phyloP scores from a whole-genome alignment of 108 stramenopile genomes.

The Aurantiochytrium sp. region DNA sequence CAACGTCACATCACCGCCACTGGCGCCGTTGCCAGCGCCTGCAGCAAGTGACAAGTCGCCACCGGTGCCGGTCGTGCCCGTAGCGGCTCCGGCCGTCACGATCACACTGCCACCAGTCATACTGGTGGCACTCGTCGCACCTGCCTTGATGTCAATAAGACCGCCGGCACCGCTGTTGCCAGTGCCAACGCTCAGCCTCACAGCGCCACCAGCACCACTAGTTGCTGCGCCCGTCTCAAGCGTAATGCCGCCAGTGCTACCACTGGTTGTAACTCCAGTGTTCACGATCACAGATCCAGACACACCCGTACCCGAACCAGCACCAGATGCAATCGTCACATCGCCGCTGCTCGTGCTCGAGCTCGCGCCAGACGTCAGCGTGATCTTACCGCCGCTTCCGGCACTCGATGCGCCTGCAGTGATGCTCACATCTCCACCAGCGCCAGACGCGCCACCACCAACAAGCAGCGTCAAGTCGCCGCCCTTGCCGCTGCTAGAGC shows the following conservation, averaged over 20 bases:
- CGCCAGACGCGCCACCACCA: too few species aligned
- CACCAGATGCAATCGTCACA: not conserved
- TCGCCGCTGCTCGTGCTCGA: too few species aligned
- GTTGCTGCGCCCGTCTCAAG: not conserved
- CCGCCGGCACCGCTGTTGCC: conserved; percentile 17
- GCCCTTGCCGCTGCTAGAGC: not conserved
- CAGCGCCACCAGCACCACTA: not conserved
- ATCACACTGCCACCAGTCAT: not conserved
- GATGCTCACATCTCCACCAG: too few species aligned
- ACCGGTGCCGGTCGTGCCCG: too few species aligned
- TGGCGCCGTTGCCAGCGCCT: too few species aligned
- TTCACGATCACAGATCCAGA: conserved; percentile 6
- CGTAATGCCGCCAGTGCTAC: too few species aligned
- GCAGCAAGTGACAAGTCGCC: too few species aligned
- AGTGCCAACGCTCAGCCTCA: conserved; percentile 9
- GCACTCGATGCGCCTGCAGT: too few species aligned
- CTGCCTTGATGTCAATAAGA: not conserved
- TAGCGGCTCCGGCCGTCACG: too few species aligned
- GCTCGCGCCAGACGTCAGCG: too few species aligned
- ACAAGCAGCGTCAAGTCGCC: not conserved
- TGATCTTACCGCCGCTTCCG: too few species aligned
- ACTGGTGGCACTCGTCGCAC: not conserved
- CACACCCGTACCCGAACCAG: not conserved
- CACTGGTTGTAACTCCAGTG: not conserved
- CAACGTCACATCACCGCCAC: too few species aligned